Evolutionary conservation across 306 rosid species (phyloP), one percentile per base, ranked within the genome.

Genomic region (Acacia confusa): DNA sequence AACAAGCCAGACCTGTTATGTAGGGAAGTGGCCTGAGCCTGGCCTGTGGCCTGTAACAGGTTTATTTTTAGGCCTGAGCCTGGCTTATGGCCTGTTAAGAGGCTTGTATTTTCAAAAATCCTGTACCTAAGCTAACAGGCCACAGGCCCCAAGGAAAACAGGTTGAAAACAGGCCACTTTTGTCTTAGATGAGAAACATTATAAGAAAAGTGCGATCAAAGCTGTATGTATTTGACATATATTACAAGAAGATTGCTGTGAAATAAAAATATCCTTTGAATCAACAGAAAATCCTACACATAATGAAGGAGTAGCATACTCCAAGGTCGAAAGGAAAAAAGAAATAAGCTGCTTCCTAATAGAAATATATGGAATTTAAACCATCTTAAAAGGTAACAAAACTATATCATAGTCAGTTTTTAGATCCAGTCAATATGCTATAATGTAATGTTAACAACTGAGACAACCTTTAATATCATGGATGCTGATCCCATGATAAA

Each of bases 401-500:
- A 12, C 48, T 74, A n/a, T n/a, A n/a, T n/a, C n/a, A n/a, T n/a
- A 34, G 13, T 34, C 38, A 20, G 25, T 52, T n/a, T 32, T 32
- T 20, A 38, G 36, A 17, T 16, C 17, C 27, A 25, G 27, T 60
- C 40, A 41, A 41, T 20, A 60, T 16, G 20, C 27, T 17, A 22
- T 5, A 50, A 19, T 50, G 44, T 28, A 40, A 50, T 32, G 40
- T 47, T 47, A 28, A 72, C 63, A 73, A 30, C 64, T 9, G 19
- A 48, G 77, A 7, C 27, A 32, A 24, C 28, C 30, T 73, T 73
- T 20, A 76, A 30, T 80, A 60, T n/a, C 2, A 16, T 32, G 52
- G 38, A 57, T 52, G 44, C 90, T n/a, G 92, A 83, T 57, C 92
- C 92, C 92, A 89, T 89, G 79, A 55, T 69, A 76, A 44, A 85